Evolutionary conservation across 352 stramenopile genomes (phyloP), one percentile per base, ranked within the genome.

Genomic region (Discostella stelligera): DNA sequence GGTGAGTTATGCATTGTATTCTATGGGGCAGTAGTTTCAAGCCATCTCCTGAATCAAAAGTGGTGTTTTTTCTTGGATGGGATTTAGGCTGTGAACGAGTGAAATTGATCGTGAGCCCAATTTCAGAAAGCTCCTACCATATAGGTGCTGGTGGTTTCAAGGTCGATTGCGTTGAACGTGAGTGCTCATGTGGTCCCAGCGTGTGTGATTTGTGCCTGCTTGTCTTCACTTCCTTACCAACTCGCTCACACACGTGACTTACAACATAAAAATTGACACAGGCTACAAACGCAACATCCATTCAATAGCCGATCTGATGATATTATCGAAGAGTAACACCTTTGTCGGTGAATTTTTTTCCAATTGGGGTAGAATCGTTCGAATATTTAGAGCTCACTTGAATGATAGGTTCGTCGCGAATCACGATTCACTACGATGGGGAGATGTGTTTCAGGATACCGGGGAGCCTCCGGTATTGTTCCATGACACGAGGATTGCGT

Each of bases 341-440:
- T 81, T 81, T 48, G 55, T 81, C 27, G 74, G 73, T 16, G 74
- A 81, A 44, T 77, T 70, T 37, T 72, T 72, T 70, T 69, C 49
- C 3, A 77, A 81, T 67, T 77, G 74, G 74, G 74, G 74, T 7
- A 66, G 74, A 50, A 58, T 74, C 5, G 48, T 81, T 18, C 44
- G 69, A 32, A 69, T 50, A 39, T 77, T 77, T 30, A 55, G 69
- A 11, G 70, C 55, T 23, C 32, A 50, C 21, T 53, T 77, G 27
- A 77, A 71, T 54, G 61, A 71, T 46, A 66, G 30, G 32, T 65
- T 52, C 32, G 61, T 72, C 3, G 49, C 53, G 30, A 49, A 49
- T 48, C 50, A 63, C 27, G 23, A 52, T 23, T 63, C 64, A 64
- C 32, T 54, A 3, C 16, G 27, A 16, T 72, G 49, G 49, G 50